Percentiles rank a stretch among this genome's conserved stretches.
phyloP scores from a whole-genome alignment of 305 asterid genomes.

The Fraxinus velutina region DNA sequence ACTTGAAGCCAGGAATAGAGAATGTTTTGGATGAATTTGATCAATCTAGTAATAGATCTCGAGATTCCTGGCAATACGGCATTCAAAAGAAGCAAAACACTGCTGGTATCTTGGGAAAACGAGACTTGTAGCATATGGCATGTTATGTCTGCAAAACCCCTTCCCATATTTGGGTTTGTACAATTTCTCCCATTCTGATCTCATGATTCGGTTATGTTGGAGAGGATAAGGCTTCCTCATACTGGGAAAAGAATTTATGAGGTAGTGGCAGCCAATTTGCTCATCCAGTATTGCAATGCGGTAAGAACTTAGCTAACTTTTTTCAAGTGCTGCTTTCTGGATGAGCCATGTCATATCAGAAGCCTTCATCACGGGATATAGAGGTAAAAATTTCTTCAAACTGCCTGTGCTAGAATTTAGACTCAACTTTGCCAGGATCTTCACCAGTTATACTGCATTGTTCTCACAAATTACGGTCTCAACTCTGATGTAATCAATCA shows the following conservation, averaged over 20 bases:
- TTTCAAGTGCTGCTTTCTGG: not conserved
- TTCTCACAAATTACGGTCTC: constrained; percentile 13
- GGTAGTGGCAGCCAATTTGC: not conserved
- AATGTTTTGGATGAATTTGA: constrained; percentile 60
- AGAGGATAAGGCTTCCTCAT: constrained; percentile 14
- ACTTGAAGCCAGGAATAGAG: constrained; percentile 55
- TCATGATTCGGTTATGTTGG: constrained; percentile 11
- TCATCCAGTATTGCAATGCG: constrained; percentile 15
- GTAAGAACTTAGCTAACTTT: not conserved
- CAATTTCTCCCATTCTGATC: constrained; percentile 21
- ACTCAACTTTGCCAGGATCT: constrained; percentile 16
- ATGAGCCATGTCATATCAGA: not conserved
- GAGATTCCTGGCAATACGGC: constrained; percentile 75
- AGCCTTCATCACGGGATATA: constrained; percentile 2
- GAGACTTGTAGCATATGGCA: constrained; percentile 44
- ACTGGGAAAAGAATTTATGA: not conserved
- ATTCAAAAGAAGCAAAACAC: constrained; percentile 58
- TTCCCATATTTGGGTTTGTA: constrained; percentile 4
- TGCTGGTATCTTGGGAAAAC: constrained; percentile 57
- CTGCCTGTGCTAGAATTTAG: constrained; percentile 10
- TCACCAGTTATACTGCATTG: constrained; percentile 8
- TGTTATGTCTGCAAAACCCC: constrained; percentile 12
- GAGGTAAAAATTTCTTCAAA: constrained; percentile 14
- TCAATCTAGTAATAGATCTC: constrained; percentile 61
- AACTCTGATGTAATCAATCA: constrained; percentile 4